Base-by-base conservation (phyloP, 257 asterid genomes). In the Voacanga thouarsii region DNA sequence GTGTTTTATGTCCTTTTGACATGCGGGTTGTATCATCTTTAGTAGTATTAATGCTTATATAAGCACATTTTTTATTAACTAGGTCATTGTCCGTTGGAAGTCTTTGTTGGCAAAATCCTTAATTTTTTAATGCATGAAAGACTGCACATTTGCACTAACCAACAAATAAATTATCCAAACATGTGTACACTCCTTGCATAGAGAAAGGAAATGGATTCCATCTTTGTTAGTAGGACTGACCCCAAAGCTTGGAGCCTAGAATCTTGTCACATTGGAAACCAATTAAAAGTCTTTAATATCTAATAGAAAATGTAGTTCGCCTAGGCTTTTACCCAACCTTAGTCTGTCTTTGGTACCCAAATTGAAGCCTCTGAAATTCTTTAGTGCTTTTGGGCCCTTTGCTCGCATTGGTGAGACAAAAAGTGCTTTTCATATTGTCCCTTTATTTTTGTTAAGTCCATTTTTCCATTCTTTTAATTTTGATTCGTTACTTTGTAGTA, bases 401-500 rank as follows among this genome's bases (percentile, higher is more conserved):
- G 37, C 14, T 2, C 49, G 26, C 23, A 56, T 16, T 47, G 23
- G 26, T 26, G 16, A 10, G 33, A 69, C 16, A 21, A n/a, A 23
- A 41, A 44, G 21, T 45, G 19, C 18, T 57, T 57, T 33, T n/a
- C 28, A 44, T 69, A 28, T 71, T 23, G 61, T 59, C 2, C 37
- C 37, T 33, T 33, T 3, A 21, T 41, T 55, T 11, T 23, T 55
- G n/a, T 56, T 8, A 74, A 73, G n/a, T 74, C 55, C 15, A 24
- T 49, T 53, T 8, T 21, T 24, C 19, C n/a, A 19, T 47, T 9
- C 23, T 67, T 78, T n/a, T n/a, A n/a, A 39, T 72, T 60, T 59
- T 45, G 30, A 63, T 26, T 5, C 15, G 6, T 74, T 72, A 37
- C 79, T 80, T 84, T 82, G 94, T 93, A 95, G 98, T 90, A 92